phyloP scores from a whole-genome alignment of 208 protist species.

The Crithidia thermophila region DNA sequence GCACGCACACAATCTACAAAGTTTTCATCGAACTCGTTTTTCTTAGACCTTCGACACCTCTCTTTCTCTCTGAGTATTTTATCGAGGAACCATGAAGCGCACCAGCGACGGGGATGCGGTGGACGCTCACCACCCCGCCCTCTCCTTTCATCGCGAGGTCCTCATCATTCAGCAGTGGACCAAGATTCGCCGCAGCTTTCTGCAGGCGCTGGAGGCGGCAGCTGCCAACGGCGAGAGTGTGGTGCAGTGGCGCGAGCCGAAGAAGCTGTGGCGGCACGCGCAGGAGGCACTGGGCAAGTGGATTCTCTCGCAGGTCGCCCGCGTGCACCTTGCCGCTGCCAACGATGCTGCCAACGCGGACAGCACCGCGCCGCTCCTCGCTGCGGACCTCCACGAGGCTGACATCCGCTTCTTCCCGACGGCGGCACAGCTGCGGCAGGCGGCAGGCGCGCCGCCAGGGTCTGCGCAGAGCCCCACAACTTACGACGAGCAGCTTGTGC shows the following conservation, averaged over 20 bases:
- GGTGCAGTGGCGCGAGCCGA: slow-evolving; percentile 65
- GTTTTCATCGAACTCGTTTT: too few relatives aligned
- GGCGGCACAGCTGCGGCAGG: slow-evolving; percentile 18
- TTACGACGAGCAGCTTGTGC: slow-evolving; percentile 85
- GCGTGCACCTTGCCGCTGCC: slow-evolving; percentile 32
- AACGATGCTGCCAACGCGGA: neutral
- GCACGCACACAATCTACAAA: too few relatives aligned
- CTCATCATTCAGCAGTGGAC: slow-evolving; percentile 76
- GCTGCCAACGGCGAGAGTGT: slow-evolving; percentile 14
- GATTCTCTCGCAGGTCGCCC: slow-evolving; percentile 84
- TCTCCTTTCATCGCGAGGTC: slow-evolving; percentile 83
- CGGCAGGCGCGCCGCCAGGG: neutral
- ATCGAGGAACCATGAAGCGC: slow-evolving; percentile 66
- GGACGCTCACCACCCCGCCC: slow-evolving; percentile 57
- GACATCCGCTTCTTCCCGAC: slow-evolving; percentile 51
- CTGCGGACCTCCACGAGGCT: slow-evolving; percentile 19
- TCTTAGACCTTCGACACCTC: too few relatives aligned
- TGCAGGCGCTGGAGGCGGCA: slow-evolving; percentile 48
- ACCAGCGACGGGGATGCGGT: slow-evolving; percentile 22
- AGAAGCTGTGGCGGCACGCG: slow-evolving; percentile 86
- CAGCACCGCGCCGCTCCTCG: neutral
- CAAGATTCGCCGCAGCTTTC: slow-evolving; percentile 64
- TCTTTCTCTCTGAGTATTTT: neutral
- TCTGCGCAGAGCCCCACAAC: slow-evolving; percentile 10
- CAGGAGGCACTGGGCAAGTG: slow-evolving; percentile 90